Evolutionary conservation across 2,329 filamentous ascomycete genomes (phyloP).

Genomic region (Aspergillus oerlinghausenensis): DNA sequence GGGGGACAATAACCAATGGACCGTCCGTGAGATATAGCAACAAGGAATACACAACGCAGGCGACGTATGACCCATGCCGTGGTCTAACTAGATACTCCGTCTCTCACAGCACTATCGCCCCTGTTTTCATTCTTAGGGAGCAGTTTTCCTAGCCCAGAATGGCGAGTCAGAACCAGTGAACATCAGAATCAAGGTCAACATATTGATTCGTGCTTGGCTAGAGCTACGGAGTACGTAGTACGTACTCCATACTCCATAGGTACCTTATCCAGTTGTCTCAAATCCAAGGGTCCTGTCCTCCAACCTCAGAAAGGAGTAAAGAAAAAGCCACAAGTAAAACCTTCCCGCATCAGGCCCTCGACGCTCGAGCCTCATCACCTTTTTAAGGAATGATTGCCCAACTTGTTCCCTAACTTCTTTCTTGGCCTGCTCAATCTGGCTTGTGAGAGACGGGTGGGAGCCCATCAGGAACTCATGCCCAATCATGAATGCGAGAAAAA

Average conservation of each 20-base stretch:
- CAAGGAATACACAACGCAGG: not conserved
- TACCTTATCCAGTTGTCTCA: not conserved
- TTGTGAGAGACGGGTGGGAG: too few species aligned
- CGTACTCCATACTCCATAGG: not conserved
- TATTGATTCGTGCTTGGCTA: not conserved
- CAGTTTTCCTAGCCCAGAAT: not conserved
- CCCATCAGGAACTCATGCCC: not conserved
- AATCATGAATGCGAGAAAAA: not conserved
- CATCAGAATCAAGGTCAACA: not conserved
- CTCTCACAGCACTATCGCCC: too few species aligned
- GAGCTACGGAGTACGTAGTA: not conserved
- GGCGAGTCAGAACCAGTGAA: not conserved
- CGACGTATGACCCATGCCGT: not conserved
- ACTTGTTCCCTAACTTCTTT: not conserved
- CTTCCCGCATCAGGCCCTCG: not conserved
- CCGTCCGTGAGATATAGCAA: not conserved
- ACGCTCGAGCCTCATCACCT: not conserved
- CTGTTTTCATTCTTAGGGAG: not conserved
- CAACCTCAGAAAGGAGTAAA: not conserved
- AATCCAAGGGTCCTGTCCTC: not conserved
- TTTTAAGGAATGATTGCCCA: not conserved
- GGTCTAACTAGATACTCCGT: too few species aligned
- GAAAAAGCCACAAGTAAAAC: not conserved
- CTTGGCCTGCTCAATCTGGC: not conserved
- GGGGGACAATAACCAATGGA: not conserved